phyloP scores from a whole-genome alignment of 2,329 filamentous ascomycete species.

The Pseudocercospora ulei region DNA sequence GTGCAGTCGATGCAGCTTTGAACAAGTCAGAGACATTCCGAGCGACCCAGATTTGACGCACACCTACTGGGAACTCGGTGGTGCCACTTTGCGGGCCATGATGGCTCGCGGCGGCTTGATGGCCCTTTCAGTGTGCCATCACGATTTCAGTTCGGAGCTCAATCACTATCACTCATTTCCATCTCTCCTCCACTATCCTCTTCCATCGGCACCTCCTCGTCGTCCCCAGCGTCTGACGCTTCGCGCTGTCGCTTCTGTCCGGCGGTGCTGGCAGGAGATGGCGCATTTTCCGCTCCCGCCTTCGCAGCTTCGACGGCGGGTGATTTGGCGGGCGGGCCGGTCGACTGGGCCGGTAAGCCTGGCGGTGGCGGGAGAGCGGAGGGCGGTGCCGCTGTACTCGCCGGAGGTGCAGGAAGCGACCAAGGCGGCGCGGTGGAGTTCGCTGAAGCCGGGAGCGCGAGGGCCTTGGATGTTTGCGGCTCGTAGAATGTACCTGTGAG shows the following conservation, averaged over 20 bases:
- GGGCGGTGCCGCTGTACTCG: conserved; percentile 26
- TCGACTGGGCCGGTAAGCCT: conserved; percentile 24
- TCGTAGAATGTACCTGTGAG: conserved; percentile 82
- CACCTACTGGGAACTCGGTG: conserved; percentile 7
- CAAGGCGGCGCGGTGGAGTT: conserved; percentile 22
- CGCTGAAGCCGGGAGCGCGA: conserved; percentile 18
- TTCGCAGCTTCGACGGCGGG: conserved; percentile 33
- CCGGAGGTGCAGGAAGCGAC: conserved; percentile 31
- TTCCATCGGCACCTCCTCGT: conserved; percentile 38
- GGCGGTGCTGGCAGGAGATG: conserved; percentile 41
- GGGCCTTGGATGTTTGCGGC: conserved; percentile 38
- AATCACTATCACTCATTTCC: conserved; percentile 62
- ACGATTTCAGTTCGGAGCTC: conserved; percentile 9
- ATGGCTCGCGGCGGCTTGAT: too few relatives aligned
- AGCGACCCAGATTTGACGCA: neutral
- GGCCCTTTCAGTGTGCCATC: neutral
- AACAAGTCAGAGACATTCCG: conserved; percentile 16
- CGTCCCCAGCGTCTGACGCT: conserved; percentile 32
- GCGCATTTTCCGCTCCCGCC: conserved; percentile 41
- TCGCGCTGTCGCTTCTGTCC: conserved; percentile 46
- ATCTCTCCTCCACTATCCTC: conserved; percentile 48
- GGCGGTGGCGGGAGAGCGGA: conserved; percentile 24
- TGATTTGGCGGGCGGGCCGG: conserved; percentile 23
- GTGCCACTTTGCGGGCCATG: neutral
- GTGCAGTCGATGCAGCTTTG: conserved; percentile 19